Conservation (phyloP, 83 land plant genomes). For the Larix sibirica region DNA sequence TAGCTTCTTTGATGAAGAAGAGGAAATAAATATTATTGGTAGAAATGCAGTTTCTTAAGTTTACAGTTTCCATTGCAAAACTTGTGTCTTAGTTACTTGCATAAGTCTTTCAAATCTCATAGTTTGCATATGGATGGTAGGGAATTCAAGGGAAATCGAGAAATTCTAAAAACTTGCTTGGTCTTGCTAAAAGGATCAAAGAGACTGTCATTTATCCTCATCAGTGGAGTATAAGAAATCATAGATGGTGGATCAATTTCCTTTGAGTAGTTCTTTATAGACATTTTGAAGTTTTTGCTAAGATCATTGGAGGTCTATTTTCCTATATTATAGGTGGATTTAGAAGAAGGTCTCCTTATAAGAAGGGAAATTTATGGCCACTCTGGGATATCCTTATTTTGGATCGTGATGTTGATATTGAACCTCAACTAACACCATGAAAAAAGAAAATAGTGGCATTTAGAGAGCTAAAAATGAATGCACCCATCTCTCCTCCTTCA, state of each 20-base stretch:
- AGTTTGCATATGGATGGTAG: neutral
- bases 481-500: neutral
- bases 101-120: no score
- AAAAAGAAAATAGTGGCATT: no score
- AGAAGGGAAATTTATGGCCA: conserved; percentile 32
- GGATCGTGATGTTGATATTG: conserved; percentile 34
- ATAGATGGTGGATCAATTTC: conserved; percentile 49
- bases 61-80: neutral
- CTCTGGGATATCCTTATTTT: conserved; percentile 53
- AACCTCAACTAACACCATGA: neutral
- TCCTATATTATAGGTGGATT: conserved; percentile 19
- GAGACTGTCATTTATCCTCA: conserved; percentile 49
- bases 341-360: conserved; percentile 23
- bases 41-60: neutral
- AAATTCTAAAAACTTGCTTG: conserved; percentile 1
- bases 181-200: conserved; percentile 37
- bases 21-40: neutral
- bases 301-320: conserved; percentile 47
- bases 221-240: conserved; percentile 41
- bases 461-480: no score
- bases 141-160: neutral
- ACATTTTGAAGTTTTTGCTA: conserved; percentile 29
- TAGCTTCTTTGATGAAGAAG: neutral
- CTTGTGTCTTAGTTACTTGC: no score
- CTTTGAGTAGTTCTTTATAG: conserved; percentile 31